Evolutionary conservation across 305 asterid species (phyloP).

Genomic region (Coffea humblotiana): DNA sequence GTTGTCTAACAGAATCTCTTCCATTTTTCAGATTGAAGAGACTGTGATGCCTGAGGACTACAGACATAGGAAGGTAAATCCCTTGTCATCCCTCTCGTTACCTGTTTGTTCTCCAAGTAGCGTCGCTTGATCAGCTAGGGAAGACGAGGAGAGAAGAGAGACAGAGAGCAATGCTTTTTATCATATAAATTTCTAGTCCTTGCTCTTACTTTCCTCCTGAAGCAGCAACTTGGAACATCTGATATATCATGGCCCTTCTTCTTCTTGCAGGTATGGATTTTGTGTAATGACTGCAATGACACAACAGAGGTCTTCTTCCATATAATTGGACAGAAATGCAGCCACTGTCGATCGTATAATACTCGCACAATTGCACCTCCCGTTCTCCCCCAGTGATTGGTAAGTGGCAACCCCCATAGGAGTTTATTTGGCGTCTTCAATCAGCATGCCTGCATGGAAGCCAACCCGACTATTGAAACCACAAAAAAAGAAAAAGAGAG

Average conservation of each 20-base stretch:
- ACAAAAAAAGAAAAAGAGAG: neutral
- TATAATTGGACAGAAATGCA: slow-evolving; percentile 86
- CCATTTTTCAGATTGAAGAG: slow-evolving; percentile 56
- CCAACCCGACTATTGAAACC: too few relatives aligned
- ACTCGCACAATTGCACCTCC: slow-evolving; percentile 92
- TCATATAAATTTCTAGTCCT: neutral
- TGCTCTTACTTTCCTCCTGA: neutral
- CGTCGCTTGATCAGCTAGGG: neutral
- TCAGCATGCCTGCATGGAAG: neutral
- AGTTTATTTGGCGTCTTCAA: slow-evolving; percentile 10
- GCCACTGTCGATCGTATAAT: slow-evolving; percentile 85
- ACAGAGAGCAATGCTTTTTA: neutral
- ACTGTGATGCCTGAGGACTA: slow-evolving; percentile 90
- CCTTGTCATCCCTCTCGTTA: neutral
- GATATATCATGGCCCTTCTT: neutral
- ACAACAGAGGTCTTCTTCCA: slow-evolving; percentile 91
- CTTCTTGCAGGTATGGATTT: slow-evolving; percentile 75
- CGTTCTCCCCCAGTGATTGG: slow-evolving; percentile 62
- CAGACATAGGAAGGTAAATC: slow-evolving; percentile 72
- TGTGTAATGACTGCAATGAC: slow-evolving; percentile 92
- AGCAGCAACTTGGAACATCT: neutral
- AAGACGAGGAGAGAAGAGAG: neutral
- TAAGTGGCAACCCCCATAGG: too few relatives aligned
- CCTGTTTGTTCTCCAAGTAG: neutral
- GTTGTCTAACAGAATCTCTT: neutral